A percentile compares a stretch with the other conserved stretches of the same genome.
phyloP scores from a whole-genome alignment of 2,329 filamentous ascomycete species.

The Alternaria ethzedia region DNA sequence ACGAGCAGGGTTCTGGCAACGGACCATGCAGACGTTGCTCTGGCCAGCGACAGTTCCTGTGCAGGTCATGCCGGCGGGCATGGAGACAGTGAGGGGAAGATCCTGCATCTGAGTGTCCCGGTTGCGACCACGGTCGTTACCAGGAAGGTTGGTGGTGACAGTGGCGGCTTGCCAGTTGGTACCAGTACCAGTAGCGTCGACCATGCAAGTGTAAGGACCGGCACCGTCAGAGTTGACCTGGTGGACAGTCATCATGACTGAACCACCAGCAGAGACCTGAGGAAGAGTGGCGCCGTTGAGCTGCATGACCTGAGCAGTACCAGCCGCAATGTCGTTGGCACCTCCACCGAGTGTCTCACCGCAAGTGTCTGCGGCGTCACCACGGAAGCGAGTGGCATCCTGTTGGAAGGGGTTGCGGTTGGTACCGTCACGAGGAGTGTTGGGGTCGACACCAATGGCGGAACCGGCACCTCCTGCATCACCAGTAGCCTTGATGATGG shows the following conservation, averaged over 20 bases:
- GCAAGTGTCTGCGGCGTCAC: constrained; percentile 58
- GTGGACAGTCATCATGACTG: constrained; percentile 65
- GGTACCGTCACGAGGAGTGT: constrained; percentile 68
- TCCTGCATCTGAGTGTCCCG: constrained; percentile 35
- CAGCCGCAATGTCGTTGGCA: constrained; percentile 63
- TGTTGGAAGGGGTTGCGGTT: constrained; percentile 67
- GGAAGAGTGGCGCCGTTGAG: constrained; percentile 64
- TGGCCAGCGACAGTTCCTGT: constrained; percentile 66
- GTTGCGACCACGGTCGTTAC: constrained; percentile 57
- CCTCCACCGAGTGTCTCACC: constrained; percentile 66
- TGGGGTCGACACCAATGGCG: constrained; percentile 61
- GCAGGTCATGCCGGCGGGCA: constrained; percentile 63
- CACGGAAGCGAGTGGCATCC: constrained; percentile 68
- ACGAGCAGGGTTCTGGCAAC: constrained; percentile 66
- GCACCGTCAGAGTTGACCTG: constrained; percentile 72
- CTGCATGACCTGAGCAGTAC: constrained; percentile 64
- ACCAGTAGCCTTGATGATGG: constrained; percentile 65
- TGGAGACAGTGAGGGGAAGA: constrained; percentile 63
- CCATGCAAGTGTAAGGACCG: constrained; percentile 70
- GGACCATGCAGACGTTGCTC: constrained; percentile 66
- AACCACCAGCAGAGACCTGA: constrained; percentile 64
- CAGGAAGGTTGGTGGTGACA: constrained; percentile 62
- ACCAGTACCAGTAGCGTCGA: constrained; percentile 66
- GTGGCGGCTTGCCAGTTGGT: constrained; percentile 60
- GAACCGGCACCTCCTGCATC: constrained; percentile 61